Evolutionary conservation across 2,329 filamentous ascomycete genomes (phyloP), one percentile per base, ranked within the genome.

Genomic region (Exophiala xenobiotica): DNA sequence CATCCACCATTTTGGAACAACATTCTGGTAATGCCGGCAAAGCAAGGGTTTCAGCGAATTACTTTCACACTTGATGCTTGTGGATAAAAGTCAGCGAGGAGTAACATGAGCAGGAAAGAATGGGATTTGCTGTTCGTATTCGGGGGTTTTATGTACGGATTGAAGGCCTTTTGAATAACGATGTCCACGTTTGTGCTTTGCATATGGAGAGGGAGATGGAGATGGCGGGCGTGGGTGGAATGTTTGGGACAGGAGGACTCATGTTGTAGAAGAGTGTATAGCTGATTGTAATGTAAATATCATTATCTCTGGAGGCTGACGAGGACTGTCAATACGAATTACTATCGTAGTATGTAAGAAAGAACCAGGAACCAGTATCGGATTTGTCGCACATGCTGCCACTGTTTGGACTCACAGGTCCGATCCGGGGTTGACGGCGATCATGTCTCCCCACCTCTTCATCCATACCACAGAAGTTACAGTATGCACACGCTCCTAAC

Each of bases 21-120:
- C 53, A 49, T 56, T 56, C 49, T 52, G 53, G 53, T 42, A 56
- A 56, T 53, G 53, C 45, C 49, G 49, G 41, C 29, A 39, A 42
- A 20, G 20, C 7, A 40, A 24, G 19, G n/a, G n/a, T n/a, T n/a
- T n/a, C n/a, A n/a, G n/a, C n/a, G n/a, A n/a, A n/a, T n/a, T n/a
- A n/a, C 6, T 5, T 37, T 37, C 33, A 14, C n/a, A 6, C 19
- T 6, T 16, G 39, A 33, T 35, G n/a, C 27, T 31, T 8, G 27
- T 31, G 27, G 27, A 31, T 31, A 31, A 31, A 31, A 31, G 27
- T 31, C 27, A 8, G 27, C 11, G 14, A n/a, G 27, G 27, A 31
- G 27, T 31, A 4, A 31, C 27, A 31, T 12, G 14, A 31, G 27
- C 27, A 31, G 4, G 14, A n/a, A 27, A 12, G 12, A 12, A 27